Evolutionary conservation across 2,329 filamentous ascomycete species (phyloP), one percentile per base, ranked within the genome.

Genomic region (Xylaria sp.): DNA sequence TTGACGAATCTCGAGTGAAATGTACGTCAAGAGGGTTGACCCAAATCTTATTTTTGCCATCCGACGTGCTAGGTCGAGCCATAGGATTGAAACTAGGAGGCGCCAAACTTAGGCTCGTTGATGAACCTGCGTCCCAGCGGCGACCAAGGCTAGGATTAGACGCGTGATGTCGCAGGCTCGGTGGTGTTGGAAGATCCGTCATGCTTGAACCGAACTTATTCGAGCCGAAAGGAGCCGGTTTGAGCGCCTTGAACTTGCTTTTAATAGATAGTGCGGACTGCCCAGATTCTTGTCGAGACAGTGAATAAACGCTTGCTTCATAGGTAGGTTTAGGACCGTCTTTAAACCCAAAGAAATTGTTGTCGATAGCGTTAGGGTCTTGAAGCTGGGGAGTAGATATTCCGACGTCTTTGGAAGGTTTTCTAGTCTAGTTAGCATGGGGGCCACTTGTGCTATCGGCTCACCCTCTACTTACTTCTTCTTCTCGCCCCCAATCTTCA

Each of bases 401-500:
- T 33, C 67, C 68, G 49, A 68, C 65, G 9, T 76, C 75, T 4
- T 74, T 75, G 9, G 54, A 68, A 70, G 63, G 73, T 76, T 76
- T 76, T 63, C 74, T 76, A 63, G 38, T n/a, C 21, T 44, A 41
- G 57, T 68, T 62, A 72, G 65, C 57, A 58, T 54, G 41, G 54
- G 60, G 37, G 62, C 41, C 41, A 25, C 8, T 3, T 25, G 8
- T 54, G 31, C 23, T 57, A 61, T 62, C 35, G 21, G 40, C 33
- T 59, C 61, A 58, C 35, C 29, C 54, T 33, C 10, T n/a, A 79
- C 83, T 79, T 76, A 81, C 74, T 86, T 86, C 76, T 81, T 85
- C 64, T 83, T 82, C 67, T 79, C 78, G 51, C 63, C 66, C 23
- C 83, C 82, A 62, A 86, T 77, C 71, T 81, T 85, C 70, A 87